Conservation (phyloP, 164 flowering plant genomes). For the Warburgia ugandensis region DNA sequence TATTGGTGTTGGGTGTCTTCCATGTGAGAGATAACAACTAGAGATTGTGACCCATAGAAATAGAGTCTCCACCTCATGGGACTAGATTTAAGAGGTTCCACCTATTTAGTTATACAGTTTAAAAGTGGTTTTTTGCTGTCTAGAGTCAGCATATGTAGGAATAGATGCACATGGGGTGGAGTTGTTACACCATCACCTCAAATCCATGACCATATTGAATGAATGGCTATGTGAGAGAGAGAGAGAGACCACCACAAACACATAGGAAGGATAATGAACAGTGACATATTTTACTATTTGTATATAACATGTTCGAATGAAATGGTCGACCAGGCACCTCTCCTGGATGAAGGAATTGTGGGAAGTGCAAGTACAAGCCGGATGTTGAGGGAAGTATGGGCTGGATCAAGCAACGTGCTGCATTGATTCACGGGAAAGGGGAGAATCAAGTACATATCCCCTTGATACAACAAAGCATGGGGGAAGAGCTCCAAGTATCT, state of each 20-base stretch:
- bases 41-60: slow-evolving; percentile 7
- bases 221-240: neutral
- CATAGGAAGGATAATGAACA: too few species aligned
- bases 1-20: too few species aligned
- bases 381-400: neutral
- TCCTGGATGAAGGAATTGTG: neutral
- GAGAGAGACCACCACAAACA: too few species aligned
- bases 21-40: neutral
- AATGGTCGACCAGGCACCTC: too few species aligned
- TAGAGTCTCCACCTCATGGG: slow-evolving; percentile 10
- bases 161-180: slow-evolving; percentile 4
- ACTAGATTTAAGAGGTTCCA: neutral
- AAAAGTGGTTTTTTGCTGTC: too few species aligned
- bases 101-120: neutral
- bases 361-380: neutral
- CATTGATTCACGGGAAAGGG: slow-evolving; percentile 18
- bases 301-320: too few species aligned
- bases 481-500: too few species aligned
- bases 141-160: slow-evolving; percentile 7
- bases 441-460: slow-evolving; percentile 2
- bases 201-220: neutral
- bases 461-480: too few species aligned
- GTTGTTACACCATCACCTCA: slow-evolving; percentile 1
- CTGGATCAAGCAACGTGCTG: slow-evolving; percentile 9
- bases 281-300: too few species aligned